phyloP scores from a whole-genome alignment of 257 asterid genomes.

The Plectranthus barbatus region DNA sequence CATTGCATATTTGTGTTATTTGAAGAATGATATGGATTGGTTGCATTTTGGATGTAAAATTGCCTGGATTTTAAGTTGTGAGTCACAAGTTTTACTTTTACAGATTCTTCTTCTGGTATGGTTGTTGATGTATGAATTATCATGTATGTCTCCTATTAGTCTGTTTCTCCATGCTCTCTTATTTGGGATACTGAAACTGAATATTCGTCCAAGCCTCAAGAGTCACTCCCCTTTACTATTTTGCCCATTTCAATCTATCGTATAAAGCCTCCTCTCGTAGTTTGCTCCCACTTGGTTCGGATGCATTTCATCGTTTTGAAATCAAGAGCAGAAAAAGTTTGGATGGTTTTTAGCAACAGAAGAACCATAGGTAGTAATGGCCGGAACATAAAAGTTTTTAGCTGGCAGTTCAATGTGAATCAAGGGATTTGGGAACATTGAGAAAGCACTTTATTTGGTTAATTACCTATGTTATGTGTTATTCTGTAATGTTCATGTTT shows the following conservation, averaged over 20 bases:
- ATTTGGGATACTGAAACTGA: neutral
- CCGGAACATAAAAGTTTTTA: too few species aligned
- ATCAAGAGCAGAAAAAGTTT: neutral
- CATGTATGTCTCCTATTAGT: neutral
- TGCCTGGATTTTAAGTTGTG: neutral
- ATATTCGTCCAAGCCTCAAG: too few species aligned
- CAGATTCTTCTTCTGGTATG: neutral
- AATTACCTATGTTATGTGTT: neutral
- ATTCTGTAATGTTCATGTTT: neutral
- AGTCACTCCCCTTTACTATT: neutral
- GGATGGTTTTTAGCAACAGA: neutral
- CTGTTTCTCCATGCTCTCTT: neutral
- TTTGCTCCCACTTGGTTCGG: neutral
- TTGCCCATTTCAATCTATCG: neutral
- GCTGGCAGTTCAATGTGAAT: too few species aligned
- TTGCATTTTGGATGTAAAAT: neutral
- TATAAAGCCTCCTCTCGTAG: neutral
- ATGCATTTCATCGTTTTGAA: neutral
- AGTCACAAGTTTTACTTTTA: neutral
- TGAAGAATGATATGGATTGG: neutral
- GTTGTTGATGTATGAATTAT: neutral
- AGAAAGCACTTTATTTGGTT: too few species aligned
- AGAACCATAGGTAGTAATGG: neutral
- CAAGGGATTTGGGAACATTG: too few species aligned
- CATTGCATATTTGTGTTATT: neutral